Evolutionary conservation across 257 asterid genomes (phyloP).

Genomic region (Plectranthus barbatus): DNA sequence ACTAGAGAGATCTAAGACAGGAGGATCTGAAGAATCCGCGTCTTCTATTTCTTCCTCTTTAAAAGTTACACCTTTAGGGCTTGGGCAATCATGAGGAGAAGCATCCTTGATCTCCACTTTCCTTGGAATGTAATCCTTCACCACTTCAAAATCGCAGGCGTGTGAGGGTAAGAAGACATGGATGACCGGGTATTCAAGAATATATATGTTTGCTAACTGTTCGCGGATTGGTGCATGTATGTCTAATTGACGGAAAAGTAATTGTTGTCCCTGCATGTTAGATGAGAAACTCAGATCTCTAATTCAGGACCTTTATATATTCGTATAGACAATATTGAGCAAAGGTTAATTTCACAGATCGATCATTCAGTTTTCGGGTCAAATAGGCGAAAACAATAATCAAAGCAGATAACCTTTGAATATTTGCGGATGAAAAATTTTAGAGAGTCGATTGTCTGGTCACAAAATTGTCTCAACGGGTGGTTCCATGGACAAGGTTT

Average conservation of each 20-base stretch:
- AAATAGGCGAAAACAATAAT: background rate
- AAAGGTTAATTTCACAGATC: background rate
- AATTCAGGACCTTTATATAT: background rate
- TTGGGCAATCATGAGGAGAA: conserved; percentile 18
- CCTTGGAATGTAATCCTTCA: conserved; percentile 21
- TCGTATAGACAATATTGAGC: background rate
- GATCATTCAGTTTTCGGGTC: background rate
- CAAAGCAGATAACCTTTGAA: conserved; percentile 49
- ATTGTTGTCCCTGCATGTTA: conserved; percentile 48
- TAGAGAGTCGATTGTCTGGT: conserved; percentile 51
- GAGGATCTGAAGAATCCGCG: conserved; percentile 30
- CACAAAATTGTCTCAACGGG: conserved; percentile 55
- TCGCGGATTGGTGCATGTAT: conserved; percentile 48
- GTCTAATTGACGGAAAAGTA: conserved; percentile 49
- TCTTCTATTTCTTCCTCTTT: conserved; percentile 68
- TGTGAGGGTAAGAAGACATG: conserved; percentile 74
- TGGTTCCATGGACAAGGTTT: conserved; percentile 81
- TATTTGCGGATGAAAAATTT: conserved; percentile 61
- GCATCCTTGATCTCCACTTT: conserved; percentile 26
- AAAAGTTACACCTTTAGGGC: conserved; percentile 53
- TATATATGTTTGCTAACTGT: conserved; percentile 45
- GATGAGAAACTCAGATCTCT: background rate
- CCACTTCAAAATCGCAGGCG: conserved; percentile 49
- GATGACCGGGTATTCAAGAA: conserved; percentile 80
- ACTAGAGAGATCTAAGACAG: conserved; percentile 39